Evolutionary conservation across 306 rosid genomes (phyloP), one percentile per base, ranked within the genome.

Genomic region (Luffa acutangula): DNA sequence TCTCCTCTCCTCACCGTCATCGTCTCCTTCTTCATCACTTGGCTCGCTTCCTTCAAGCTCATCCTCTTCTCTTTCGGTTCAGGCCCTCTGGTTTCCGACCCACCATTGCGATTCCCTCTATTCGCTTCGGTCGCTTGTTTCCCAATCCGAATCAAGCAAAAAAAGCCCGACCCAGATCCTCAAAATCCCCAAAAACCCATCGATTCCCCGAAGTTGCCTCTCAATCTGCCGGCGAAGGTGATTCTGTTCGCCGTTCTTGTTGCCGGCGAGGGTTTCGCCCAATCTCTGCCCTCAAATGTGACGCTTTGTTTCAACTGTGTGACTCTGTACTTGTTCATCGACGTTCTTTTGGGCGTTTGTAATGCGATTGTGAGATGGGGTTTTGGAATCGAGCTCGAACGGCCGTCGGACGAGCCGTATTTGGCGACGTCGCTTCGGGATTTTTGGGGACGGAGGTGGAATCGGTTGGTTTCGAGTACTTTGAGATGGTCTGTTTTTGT

Each of bases 11-110:
- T 82, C 11, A 65, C 85, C 3, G 87, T 81, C 17, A 65, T 85
- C 52, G n/a, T 78, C 9, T 54, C 81, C 76, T 79, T 81, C 57
- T 74, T 78, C 82, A 20, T 81, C 54, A 81, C 87, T 31, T 85
- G 87, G 87, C 65, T 85, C 33, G 62, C 81, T 11, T 82, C 10
- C 80, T 85, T 85, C 87, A 85, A 76, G n/a, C 83, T 85, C 81
- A 71, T 85, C 18, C 80, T 85, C 63, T 79, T 81, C 51, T 58
- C 79, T 39, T 82, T 85, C 5, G 80, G 81, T 31, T 25, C 20
- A 2, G 87, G n/a, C n/a, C n/a, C n/a, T n/a, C n/a, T n/a, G n/a
- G n/a, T n/a, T n/a, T n/a, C n/a, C n/a, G n/a, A n/a, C 15, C 80
- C 76, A 46, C 82, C 82, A 36, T 58, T 18, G 11, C 65, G 84